phyloP scores from a whole-genome alignment of 2,329 filamentous ascomycete species.

The Chalaropsis ovoidea region DNA sequence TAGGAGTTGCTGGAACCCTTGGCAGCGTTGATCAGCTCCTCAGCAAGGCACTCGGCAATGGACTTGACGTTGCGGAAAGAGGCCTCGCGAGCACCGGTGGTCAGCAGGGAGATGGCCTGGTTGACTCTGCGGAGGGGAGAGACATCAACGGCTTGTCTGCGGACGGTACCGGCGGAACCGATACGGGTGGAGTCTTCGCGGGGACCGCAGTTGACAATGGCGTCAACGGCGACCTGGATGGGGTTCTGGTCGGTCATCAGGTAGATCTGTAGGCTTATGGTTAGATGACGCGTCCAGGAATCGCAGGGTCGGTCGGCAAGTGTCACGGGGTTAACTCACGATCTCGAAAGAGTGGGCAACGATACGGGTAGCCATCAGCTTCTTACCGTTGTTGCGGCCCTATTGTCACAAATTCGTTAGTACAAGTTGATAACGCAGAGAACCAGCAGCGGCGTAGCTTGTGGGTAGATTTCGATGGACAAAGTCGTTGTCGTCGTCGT shows the following conservation, averaged over 20 bases:
- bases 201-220: conserved; percentile 99
- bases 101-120: conserved; percentile 98
- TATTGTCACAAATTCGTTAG: conserved; percentile 79
- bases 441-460: neutral
- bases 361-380: conserved; percentile 99
- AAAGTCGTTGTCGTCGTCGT: neutral
- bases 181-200: conserved; percentile 99
- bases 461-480: neutral
- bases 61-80: conserved; percentile 99
- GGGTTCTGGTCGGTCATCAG: conserved; percentile 99
- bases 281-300: conserved; percentile 29
- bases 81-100: conserved; percentile 96
- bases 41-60: conserved; percentile 97
- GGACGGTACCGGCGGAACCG: conserved; percentile 97
- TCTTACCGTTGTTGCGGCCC: conserved; percentile 99
- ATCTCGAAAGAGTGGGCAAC: conserved; percentile 99
- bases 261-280: conserved; percentile 62
- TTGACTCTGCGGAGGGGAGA: conserved; percentile 98
- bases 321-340: conserved; percentile 50
- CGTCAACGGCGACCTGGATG: conserved; percentile 98
- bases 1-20: conserved; percentile 99
- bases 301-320: neutral
- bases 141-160: conserved; percentile 99
- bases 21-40: conserved; percentile 99
- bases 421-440: neutral